A percentile compares a stretch with the other conserved stretches of the same genome.
Conservation (phyloP, 192 early-diverging fungal genomes). For the Backusella psychrophila region DNA sequence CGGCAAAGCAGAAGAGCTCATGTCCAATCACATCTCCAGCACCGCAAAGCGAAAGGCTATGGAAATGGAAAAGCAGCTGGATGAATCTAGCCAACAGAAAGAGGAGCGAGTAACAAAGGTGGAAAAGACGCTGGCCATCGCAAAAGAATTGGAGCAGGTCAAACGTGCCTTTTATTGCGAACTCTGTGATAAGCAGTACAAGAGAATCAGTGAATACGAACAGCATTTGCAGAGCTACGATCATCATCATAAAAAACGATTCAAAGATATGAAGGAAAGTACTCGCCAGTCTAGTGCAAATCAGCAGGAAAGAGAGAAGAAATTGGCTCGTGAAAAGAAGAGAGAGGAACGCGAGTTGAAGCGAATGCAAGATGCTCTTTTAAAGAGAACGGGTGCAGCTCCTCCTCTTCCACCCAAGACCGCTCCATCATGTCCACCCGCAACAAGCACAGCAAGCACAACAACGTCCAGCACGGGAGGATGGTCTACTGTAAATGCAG, state of each 20-base stretch:
- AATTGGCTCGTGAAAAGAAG: constrained; percentile 60
- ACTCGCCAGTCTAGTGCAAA: constrained; percentile 33
- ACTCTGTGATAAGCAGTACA: constrained; percentile 80
- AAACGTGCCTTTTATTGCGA: constrained; percentile 78
- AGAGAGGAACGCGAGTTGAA: constrained; percentile 68
- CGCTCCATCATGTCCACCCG: not conserved
- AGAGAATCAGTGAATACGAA: constrained; percentile 73
- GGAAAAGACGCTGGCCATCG: constrained; percentile 44
- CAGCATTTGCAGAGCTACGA: constrained; percentile 75
- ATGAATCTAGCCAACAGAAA: constrained; percentile 62
- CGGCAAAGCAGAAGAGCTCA: constrained; percentile 58
- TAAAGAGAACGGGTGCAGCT: constrained; percentile 37
- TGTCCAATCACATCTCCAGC: constrained; percentile 48
- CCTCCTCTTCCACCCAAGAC: not conserved
- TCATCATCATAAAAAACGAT: constrained; percentile 77
- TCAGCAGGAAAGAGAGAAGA: constrained; percentile 38
- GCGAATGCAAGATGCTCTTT: constrained; percentile 63
- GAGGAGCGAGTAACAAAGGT: constrained; percentile 56
- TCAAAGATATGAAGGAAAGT: constrained; percentile 76
- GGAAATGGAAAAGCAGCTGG: constrained; percentile 62
- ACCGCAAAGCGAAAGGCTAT: constrained; percentile 63
- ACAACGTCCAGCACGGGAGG: not conserved
- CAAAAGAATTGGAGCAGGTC: constrained; percentile 55
- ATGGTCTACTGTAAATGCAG: constrained; percentile 6
- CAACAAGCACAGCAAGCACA: not conserved